Conservation (phyloP, 208 protist species). For the Leishmania amazonensis region DNA sequence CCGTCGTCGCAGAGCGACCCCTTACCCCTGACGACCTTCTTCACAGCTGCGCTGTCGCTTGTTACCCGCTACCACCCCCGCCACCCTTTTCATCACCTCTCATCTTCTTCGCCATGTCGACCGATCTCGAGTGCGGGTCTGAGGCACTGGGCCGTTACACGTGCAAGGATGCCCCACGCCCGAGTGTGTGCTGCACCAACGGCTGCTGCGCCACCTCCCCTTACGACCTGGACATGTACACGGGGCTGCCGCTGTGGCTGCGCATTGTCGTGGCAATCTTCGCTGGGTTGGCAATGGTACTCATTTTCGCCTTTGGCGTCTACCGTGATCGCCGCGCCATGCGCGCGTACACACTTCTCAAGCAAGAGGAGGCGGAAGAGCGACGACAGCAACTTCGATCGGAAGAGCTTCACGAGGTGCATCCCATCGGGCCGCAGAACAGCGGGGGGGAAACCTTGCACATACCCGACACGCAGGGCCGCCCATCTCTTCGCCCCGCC, state of each 20-base stretch:
- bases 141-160: slow-evolving; percentile 17
- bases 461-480: background rate
- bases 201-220: slow-evolving; percentile 21
- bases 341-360: slow-evolving; percentile 13
- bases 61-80: background rate
- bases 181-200: slow-evolving; percentile 29
- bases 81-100: background rate
- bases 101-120: background rate
- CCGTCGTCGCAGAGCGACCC: background rate
- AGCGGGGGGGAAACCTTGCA: background rate
- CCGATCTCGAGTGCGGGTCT: slow-evolving; percentile 18
- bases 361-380: background rate
- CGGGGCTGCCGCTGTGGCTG: slow-evolving; percentile 12
- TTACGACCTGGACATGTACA: background rate
- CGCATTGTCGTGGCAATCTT: slow-evolving; percentile 7
- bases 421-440: background rate
- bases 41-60: background rate
- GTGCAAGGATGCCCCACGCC: slow-evolving; percentile 17
- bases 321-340: slow-evolving; percentile 16
- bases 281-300: background rate
- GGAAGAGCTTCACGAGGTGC: background rate
- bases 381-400: background rate
- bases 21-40: background rate
- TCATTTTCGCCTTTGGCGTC: background rate
- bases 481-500: background rate